These are phyloP conservation scores for Colletotrichum abscissum DNA, from an alignment of 2,329 filamentous ascomycete genomes.

Conservation along the genomic window DNA sequence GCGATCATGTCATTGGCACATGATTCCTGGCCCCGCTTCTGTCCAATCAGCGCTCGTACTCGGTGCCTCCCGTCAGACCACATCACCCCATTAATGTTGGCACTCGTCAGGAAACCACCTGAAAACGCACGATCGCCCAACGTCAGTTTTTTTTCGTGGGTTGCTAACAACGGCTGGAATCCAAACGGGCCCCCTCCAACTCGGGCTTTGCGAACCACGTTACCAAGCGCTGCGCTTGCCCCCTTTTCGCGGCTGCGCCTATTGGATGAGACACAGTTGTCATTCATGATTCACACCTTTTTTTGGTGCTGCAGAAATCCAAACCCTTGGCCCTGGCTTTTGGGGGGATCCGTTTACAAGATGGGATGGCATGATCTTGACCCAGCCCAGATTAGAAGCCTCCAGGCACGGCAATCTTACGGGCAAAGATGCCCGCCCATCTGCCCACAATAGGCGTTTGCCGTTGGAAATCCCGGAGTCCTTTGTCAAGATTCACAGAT, in stretches of 20 bases:
- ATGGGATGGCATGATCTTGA: slow-evolving; percentile 34
- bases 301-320: slow-evolving; percentile 17
- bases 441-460: slow-evolving; percentile 37
- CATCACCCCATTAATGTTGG: slow-evolving; percentile 36
- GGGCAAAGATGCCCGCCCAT: slow-evolving; percentile 30
- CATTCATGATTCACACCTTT: background rate
- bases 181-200: background rate
- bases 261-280: slow-evolving; percentile 25
- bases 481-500: slow-evolving; percentile 26
- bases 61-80: slow-evolving; percentile 36
- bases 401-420: slow-evolving; percentile 36
- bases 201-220: background rate
- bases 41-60: slow-evolving; percentile 28
- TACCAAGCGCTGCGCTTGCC: slow-evolving; percentile 6
- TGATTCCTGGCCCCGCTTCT: slow-evolving; percentile 12
- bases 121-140: slow-evolving; percentile 30
- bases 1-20: slow-evolving; percentile 33
- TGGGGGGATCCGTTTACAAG: slow-evolving; percentile 16
- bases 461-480: slow-evolving; percentile 27
- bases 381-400: slow-evolving; percentile 20
- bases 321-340: slow-evolving; percentile 4
- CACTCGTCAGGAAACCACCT: slow-evolving; percentile 29
- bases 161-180: background rate
- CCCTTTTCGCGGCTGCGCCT: slow-evolving; percentile 26
- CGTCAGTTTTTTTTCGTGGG: slow-evolving; percentile 3